Base-by-base conservation (phyloP, 805 yeast genomes). In the Lipomyces yamanashiensis region DNA sequence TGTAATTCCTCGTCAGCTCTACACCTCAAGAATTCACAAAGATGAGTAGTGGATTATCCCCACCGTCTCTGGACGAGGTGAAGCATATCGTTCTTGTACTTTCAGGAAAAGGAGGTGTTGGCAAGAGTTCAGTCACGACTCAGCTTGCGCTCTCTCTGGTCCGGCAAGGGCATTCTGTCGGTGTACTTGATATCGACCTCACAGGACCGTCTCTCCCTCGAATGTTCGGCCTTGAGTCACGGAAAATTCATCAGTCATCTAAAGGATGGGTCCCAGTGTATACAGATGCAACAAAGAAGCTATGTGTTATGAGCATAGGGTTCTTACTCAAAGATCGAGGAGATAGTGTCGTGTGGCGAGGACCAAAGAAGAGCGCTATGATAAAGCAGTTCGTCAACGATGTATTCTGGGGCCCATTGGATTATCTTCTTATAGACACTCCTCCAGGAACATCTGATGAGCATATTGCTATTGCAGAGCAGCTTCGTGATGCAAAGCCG, bases 401-500 rank as follows among this genome's bases (percentile, higher is more conserved):
- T 74, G 97, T 93, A 1, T 84, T 84, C 36, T 95, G 99, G 99
- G 97, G 91, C 0, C 83, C 81, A 19, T 78, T 82, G 34, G 85
- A 90, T 61, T 93, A 89, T 73, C 77, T 93, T 61, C 77, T 95
- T 39, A 92, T 95, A 6, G 99, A 95, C 74, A 95, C 99, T 0
- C 99, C 99, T 0, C 99, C 99, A 0, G 99, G 99, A 0, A 95
- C 99, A 0, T 89, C 97, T 0, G 99, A 95, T 76, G 99, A 95
- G 74, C 99, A 95, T 74, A 95, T 95, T 44, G 92, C 97, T 3
- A 88, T 96, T 44, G 98, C 98, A 5, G 98, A 95, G 73, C 96
- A 92, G 75, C 80, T 95, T 47, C 73, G 72, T 40, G 77, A 80
- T 68, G 86, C 86, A 0, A 81, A 81, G 34, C 91, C 93, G 1